Conservation (phyloP, 306 rosid genomes). For the Sechiopsis laciniata region DNA sequence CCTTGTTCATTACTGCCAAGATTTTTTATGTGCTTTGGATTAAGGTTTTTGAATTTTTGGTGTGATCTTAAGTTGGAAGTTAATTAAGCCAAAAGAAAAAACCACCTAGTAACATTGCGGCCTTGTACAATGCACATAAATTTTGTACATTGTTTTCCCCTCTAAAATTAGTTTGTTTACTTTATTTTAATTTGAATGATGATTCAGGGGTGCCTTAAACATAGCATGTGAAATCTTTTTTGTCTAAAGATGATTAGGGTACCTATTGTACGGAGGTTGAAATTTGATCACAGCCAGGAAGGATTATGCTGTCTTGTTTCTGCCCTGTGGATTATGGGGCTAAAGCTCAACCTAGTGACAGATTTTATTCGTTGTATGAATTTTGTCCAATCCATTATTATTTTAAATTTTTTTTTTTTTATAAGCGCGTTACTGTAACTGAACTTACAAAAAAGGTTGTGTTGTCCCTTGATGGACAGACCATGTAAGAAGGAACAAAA, state of each 20-base stretch:
- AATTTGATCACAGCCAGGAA: background rate
- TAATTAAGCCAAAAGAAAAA: background rate
- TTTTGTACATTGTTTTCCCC: background rate
- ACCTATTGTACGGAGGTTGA: conserved; percentile 6
- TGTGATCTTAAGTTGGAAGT: background rate
- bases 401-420: too few species aligned
- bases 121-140: background rate
- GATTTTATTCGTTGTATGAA: background rate
- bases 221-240: background rate
- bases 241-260: too few species aligned
- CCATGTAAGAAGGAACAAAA: conserved; percentile 8
- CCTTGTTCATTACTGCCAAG: background rate
- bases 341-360: background rate
- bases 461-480: conserved; percentile 14
- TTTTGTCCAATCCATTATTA: too few species aligned
- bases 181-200: background rate
- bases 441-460: background rate
- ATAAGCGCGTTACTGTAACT: background rate
- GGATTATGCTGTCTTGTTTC: background rate
- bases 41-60: background rate
- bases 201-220: background rate
- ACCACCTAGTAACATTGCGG: background rate
- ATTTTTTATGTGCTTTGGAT: background rate
- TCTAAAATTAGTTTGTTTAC: background rate
- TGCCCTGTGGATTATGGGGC: background rate